Base-by-base conservation (phyloP, 768 basidiomycete species). In the Boletus rubroflammeus region DNA sequence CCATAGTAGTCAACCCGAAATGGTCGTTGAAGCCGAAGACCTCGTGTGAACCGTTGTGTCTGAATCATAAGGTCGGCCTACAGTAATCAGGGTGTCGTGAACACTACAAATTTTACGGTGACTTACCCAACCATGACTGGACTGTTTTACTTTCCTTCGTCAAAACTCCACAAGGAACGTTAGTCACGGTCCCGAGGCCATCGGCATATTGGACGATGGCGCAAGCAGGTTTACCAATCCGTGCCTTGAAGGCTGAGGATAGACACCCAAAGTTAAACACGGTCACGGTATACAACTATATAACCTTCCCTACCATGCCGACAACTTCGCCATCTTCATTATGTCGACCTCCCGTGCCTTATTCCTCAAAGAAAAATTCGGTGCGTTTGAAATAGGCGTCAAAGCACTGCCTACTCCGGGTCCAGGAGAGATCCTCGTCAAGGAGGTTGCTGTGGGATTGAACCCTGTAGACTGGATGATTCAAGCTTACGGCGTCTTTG, bases 401-500 rank as follows among this genome's bases (percentile, higher is more conserved):
- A 64, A 40, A 44, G 34, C 51, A 11, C 3, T 35, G 0, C 58
- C 59, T 8, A n/a, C 40, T 19, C 79, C 80, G 0, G 74, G 75
- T 0, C 68, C 72, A 1, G 73, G 73, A 25, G 76, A 80, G 49
- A 49, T 81, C 32, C 69, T 81, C 42, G 66, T 80, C 58, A 76
- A 74, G 57, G 62, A 77, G 32, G 52, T 68, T 32, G 62, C 79
- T 2, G 68, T 75, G 0, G 73, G 68, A 9, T 55, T 81, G 21
- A 79, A 81, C 55, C 80, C 81, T 5, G 57, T 73, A 9, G 80
- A 83, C 50, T 67, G 67, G 67, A 69, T 62, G 47, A 58, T 67
- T 8, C 67, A 59, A 49, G 23, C 41, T 5, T 19, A 36, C 2
- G 54, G 58, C 5, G 0, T 45, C 19, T 2, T 53, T 15, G 39